Base-by-base conservation (phyloP, 2,329 filamentous ascomycete genomes). In the Fusarium vanettenii region DNA sequence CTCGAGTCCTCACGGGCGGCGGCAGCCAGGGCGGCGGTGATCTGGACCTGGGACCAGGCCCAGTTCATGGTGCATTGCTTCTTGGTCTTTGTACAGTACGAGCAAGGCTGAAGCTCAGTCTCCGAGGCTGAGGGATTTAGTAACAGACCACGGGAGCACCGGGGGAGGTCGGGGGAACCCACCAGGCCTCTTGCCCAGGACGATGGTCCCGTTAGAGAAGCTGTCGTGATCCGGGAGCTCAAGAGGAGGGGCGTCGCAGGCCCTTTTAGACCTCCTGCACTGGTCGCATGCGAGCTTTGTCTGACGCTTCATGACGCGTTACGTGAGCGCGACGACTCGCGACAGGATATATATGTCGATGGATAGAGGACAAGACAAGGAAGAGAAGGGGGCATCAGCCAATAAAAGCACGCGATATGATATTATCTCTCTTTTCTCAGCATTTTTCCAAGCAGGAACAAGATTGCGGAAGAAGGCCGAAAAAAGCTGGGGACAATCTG, bases 1-100 rank as follows among this genome's bases (percentile, higher is more conserved):
- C 16, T 43, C 33, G 29, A 60, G 43, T 64, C 55, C 16, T 55
- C 56, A n/a, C 56, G 27, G 16, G 67, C 55, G 4, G 69, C 57
- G 6, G 70, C 66, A 31, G 73, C 71, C 39, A 64, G 11, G 7
- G 71, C 62, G 9, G 72, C 70, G 25, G 70, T 68, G 41, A 66
- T 59, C 6, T 72, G 71, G 13, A 74, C 59, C 39, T 69, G 72
- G 1, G 73, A 71, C 56, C 69, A 67, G 0, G 69, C 76, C 80
- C 79, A 81, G 14, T 75, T 73, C 60, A 80, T 70, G 6, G 80
- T 80, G 64, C 80, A 81, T 14, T 68, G 69, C 60, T 81, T 81
- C 18, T 76, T 78, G 3, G 80, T 81, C 67, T 76, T 82, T n/a
- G 65, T 56, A 29, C 80, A 81, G 22, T 82, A 81, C 3, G 80